Evolutionary conservation across 306 rosid species (phyloP).

Genomic region (Ormosia semicastrata): DNA sequence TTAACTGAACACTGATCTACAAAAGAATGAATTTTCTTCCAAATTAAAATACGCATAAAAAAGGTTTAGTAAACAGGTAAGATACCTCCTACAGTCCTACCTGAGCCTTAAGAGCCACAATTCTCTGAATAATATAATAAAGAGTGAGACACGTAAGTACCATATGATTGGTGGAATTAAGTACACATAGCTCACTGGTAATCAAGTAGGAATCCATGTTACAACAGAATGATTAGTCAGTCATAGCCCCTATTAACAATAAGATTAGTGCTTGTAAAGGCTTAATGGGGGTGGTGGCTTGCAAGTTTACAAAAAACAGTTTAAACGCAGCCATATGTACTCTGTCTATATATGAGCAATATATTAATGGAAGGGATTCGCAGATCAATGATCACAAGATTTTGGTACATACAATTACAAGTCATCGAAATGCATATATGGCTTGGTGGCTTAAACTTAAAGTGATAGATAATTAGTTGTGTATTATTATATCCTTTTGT

Average conservation of each 20-base stretch:
- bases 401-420: not conserved
- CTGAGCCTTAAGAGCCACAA: conserved; percentile 12
- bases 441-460: not conserved
- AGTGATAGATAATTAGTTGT: not conserved
- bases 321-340: not conserved
- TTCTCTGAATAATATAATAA: not conserved
- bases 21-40: not conserved
- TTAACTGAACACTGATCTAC: not conserved
- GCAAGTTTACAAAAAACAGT: not conserved
- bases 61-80: not conserved
- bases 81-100: conserved; percentile 20
- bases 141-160: conserved; percentile 36
- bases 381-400: not conserved
- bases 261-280: conserved; percentile 49
- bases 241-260: conserved; percentile 25
- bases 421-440: not conserved
- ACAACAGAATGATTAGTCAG: conserved; percentile 38
- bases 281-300: conserved; percentile 33
- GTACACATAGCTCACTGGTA: conserved; percentile 2
- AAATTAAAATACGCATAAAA: not conserved
- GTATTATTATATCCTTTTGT: not conserved
- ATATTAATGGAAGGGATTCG: not conserved
- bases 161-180: conserved; percentile 42
- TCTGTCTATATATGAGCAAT: not conserved
- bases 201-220: conserved; percentile 51